Conservation (phyloP, 768 basidiomycete species). For the Chalciporus piperatus region DNA sequence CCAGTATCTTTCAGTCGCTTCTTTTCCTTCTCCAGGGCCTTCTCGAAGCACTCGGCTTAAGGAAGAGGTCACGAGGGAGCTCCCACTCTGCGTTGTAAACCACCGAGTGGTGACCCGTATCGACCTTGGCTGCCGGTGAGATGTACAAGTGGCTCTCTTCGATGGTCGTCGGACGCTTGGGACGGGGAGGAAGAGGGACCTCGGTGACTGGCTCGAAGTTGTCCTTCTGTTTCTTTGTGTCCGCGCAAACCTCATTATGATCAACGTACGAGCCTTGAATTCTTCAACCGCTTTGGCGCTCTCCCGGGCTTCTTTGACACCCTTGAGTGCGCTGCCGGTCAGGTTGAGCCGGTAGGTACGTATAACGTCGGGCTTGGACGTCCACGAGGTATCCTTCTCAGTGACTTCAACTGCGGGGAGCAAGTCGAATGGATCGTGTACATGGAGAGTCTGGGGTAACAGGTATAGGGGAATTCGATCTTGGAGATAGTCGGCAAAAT, state of each 20-base stretch:
- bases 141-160: conserved; percentile 51
- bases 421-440: conserved; percentile 43
- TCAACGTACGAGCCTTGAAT: conserved; percentile 15
- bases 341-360: conserved; percentile 31
- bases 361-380: conserved; percentile 28
- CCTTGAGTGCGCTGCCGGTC: background rate
- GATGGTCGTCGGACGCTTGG: conserved; percentile 16
- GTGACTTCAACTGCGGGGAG: conserved; percentile 10
- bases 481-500: conserved; percentile 22
- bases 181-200: conserved; percentile 28
- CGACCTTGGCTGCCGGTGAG: conserved; percentile 35
- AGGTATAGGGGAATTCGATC: conserved; percentile 33
- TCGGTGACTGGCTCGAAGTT: conserved; percentile 27
- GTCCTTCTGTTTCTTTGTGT: conserved; percentile 21
- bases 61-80: conserved; percentile 43
- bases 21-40: conserved; percentile 26
- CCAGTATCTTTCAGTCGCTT: conserved; percentile 21
- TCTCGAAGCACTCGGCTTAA: conserved; percentile 36
- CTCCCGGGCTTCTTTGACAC: conserved; percentile 2
- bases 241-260: conserved; percentile 19
- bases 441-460: conserved; percentile 39
- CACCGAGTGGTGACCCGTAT: conserved; percentile 50
- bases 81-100: conserved; percentile 53
- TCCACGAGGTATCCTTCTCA: conserved; percentile 23
- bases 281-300: conserved; percentile 10